Base-by-base conservation (phyloP, 2,329 filamentous ascomycete genomes). In the Talaromyces piceae region DNA sequence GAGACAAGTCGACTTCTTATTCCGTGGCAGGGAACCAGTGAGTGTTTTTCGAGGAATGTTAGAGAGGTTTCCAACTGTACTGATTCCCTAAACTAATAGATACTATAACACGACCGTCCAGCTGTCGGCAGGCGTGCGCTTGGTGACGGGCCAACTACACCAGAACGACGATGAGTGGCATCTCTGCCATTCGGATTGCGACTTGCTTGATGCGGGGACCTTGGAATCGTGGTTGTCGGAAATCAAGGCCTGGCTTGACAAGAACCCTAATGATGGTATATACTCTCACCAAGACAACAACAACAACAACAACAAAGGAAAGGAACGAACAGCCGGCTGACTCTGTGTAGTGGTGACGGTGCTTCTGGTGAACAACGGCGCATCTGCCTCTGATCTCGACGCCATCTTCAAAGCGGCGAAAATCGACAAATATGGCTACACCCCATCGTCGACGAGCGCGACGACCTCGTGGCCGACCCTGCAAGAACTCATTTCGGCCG, bases 111-210 rank as follows among this genome's bases (percentile, higher is more conserved):
- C 84, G 5, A 87, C 84, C 2, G 71, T 78, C 5, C 86, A 88
- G 51, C 78, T 91, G 49, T 77, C 82, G 50, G 81, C 84, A 4
- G 87, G 87, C 16, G 75, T 91, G 27, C 80, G 87, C 13, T 70
- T 91, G 37, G 76, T 91, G 12, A 81, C 86, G 53, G 82, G 77
- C 0, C 87, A 91, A 67, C 81, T 89, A 1, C 87, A 91, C 71
- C 72, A 80, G 58, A 66, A 73, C 46, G 73, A 79, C 57, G 75
- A 75, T 44, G 73, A 72, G 53, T 81, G 87, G 64, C 77, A 80
- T 56, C 74, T 91, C 33, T 91, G 87, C 65, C 87, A 91, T 68
- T 80, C 80, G 13, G 76, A 70, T 37, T 91, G 87, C 68, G 60
- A 68, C 3, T 69, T 89, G 5, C 73, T 89, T 47, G 86, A 91